Conservation (phyloP, 805 yeast species). For the Wickerhamiella cacticola region DNA sequence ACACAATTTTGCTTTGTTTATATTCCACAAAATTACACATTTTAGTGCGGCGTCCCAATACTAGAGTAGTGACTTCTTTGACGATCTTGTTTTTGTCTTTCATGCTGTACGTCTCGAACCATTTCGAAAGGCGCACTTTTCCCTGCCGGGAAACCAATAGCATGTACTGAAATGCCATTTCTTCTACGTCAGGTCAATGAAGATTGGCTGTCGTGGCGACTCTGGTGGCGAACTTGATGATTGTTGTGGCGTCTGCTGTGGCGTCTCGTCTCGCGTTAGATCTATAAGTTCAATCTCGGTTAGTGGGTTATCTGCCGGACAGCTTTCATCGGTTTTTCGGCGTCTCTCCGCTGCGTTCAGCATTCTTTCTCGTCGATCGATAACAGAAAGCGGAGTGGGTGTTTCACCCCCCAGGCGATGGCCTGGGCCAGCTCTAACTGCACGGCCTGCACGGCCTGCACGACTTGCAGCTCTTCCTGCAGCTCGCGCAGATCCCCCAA, state of each 20-base stretch:
- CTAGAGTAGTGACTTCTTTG: slow-evolving; percentile 74
- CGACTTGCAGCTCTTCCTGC: background rate
- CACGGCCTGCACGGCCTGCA: slow-evolving; percentile 8
- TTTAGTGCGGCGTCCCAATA: slow-evolving; percentile 73
- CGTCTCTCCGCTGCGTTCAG: slow-evolving; percentile 55
- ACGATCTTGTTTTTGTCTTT: slow-evolving; percentile 77
- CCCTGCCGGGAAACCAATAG: slow-evolving; percentile 88
- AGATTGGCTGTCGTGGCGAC: background rate
- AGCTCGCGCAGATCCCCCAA: slow-evolving; percentile 31
- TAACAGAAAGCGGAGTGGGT: background rate
- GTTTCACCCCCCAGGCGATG: slow-evolving; percentile 4
- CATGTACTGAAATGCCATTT: slow-evolving; percentile 68
- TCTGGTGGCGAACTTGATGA: background rate
- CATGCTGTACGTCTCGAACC: slow-evolving; percentile 78
- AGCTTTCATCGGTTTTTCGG: slow-evolving; percentile 18
- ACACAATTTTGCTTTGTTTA: slow-evolving; percentile 71
- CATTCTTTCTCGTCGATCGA: slow-evolving; percentile 33
- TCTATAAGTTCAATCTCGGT: slow-evolving; percentile 8
- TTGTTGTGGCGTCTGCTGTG: slow-evolving; percentile 5
- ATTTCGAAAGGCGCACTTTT: slow-evolving; percentile 80
- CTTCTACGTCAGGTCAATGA: slow-evolving; percentile 12
- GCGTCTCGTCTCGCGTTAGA: slow-evolving; percentile 5
- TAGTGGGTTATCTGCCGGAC: slow-evolving; percentile 16
- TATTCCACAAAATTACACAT: slow-evolving; percentile 93
- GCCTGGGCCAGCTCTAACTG: slow-evolving; percentile 5